Conservation (phyloP, 257 asterid genomes). For the Ajuga chamaepitys region DNA sequence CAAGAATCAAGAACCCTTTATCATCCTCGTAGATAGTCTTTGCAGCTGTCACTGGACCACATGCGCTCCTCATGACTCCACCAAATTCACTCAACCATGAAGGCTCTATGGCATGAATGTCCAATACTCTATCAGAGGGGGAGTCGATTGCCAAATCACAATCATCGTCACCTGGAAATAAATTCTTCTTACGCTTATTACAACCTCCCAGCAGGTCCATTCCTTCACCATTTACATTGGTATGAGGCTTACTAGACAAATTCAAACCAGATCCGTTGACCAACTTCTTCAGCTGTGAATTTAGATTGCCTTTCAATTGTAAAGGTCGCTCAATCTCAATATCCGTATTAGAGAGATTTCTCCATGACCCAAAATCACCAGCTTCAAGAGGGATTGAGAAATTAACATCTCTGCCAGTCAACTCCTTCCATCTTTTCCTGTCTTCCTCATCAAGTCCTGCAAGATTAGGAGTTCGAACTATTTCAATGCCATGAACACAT, state of each 20-base stretch:
- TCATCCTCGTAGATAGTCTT: conserved; percentile 22
- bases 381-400: conserved; percentile 21
- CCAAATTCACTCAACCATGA: conserved; percentile 13
- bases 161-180: conserved; percentile 20
- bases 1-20: conserved; percentile 18
- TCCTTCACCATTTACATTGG: conserved; percentile 9
- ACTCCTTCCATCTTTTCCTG: conserved; percentile 22
- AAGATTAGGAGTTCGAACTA: conserved; percentile 19
- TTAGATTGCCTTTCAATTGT: conserved; percentile 11
- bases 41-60: conserved; percentile 25
- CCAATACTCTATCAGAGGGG: conserved; percentile 14
- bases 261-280: conserved; percentile 12
- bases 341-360: conserved; percentile 18
- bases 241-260: conserved; percentile 16
- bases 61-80: conserved; percentile 23
- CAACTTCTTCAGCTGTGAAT: conserved; percentile 3
- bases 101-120: conserved; percentile 23
- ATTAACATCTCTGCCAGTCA: conserved; percentile 20
- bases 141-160: conserved; percentile 21
- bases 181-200: conserved; percentile 17
- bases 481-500: conserved; percentile 26
- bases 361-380: conserved; percentile 21
- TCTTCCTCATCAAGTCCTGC: conserved; percentile 23
- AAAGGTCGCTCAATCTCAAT: conserved; percentile 24
- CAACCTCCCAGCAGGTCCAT: conserved; percentile 13